phyloP scores from a whole-genome alignment of 495 filamentous ascomycete genomes.

The Talaromyces borbonicus region DNA sequence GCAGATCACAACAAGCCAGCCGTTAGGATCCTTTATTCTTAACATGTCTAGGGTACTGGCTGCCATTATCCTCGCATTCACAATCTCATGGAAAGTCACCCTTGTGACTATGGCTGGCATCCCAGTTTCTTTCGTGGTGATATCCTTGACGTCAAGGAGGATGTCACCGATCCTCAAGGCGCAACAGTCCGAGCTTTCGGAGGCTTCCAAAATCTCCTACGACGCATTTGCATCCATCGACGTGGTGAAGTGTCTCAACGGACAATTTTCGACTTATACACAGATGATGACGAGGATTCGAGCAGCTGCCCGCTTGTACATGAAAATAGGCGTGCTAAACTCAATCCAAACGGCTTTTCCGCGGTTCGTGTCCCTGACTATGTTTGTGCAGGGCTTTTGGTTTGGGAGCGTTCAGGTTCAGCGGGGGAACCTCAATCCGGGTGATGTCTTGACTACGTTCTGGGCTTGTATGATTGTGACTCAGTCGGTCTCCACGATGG shows the following conservation, averaged over 20 bases:
- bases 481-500: constrained; percentile 58
- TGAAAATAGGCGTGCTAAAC: constrained; percentile 54
- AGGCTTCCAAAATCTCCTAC: constrained; percentile 62
- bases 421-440: constrained; percentile 45
- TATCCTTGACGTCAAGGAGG: constrained; percentile 46
- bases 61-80: constrained; percentile 61
- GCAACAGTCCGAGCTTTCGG: constrained; percentile 58
- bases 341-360: constrained; percentile 62
- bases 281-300: constrained; percentile 52
- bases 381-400: constrained; percentile 92
- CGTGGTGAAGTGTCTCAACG: constrained; percentile 82
- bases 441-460: constrained; percentile 73
- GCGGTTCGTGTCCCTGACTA: constrained; percentile 60
- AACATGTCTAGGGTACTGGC: constrained; percentile 49
- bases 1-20: constrained; percentile 68
- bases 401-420: constrained; percentile 64
- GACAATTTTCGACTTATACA: constrained; percentile 55
- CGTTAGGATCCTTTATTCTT: constrained; percentile 58
- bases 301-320: constrained; percentile 53
- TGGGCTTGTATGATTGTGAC: constrained; percentile 70
- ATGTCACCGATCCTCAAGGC: constrained; percentile 56
- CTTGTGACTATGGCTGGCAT: constrained; percentile 68
- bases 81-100: constrained; percentile 75
- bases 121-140: constrained; percentile 53
- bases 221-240: constrained; percentile 67